Evolutionary conservation across 83 land plant genomes (phyloP).

Genomic region (Picea abies): DNA sequence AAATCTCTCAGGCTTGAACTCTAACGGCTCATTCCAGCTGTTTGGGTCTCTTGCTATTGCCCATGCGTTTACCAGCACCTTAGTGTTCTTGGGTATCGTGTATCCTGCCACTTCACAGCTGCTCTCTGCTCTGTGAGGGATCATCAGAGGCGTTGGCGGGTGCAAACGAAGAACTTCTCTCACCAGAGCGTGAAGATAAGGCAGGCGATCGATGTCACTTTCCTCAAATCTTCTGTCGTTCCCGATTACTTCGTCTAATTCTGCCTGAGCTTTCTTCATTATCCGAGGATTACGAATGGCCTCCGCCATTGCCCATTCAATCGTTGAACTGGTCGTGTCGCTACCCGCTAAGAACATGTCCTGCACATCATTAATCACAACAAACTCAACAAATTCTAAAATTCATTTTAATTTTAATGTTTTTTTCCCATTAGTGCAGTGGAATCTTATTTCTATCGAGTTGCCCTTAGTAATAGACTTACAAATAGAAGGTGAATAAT

Average conservation of each 20-base stretch:
- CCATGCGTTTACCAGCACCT: slow-evolving; percentile 22
- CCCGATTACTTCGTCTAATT: slow-evolving; percentile 21
- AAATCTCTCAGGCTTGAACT: slow-evolving; percentile 47
- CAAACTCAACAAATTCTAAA: too few species aligned
- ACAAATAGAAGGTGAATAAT: too few species aligned
- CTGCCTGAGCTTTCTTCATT: slow-evolving; percentile 10
- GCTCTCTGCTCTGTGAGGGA: slow-evolving; percentile 10
- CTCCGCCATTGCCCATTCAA: slow-evolving; percentile 16
- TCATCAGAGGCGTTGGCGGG: not conserved
- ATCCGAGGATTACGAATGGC: slow-evolving; percentile 23
- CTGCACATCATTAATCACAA: slow-evolving; percentile 4
- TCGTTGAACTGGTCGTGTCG: slow-evolving; percentile 19
- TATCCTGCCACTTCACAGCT: slow-evolving; percentile 18
- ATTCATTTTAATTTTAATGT: too few species aligned
- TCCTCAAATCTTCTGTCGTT: slow-evolving; percentile 10
- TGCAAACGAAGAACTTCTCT: not conserved
- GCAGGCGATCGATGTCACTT: slow-evolving; percentile 18
- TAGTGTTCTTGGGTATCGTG: slow-evolving; percentile 18
- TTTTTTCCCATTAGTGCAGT: too few species aligned
- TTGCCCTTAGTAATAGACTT: too few species aligned
- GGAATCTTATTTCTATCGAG: too few species aligned
- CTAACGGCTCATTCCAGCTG: slow-evolving; percentile 29
- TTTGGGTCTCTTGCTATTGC: slow-evolving; percentile 17
- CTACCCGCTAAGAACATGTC: slow-evolving; percentile 22
- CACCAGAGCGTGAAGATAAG: not conserved